Conservation (phyloP, 2,329 filamentous ascomycete genomes). For the Colletotrichum viniferum region DNA sequence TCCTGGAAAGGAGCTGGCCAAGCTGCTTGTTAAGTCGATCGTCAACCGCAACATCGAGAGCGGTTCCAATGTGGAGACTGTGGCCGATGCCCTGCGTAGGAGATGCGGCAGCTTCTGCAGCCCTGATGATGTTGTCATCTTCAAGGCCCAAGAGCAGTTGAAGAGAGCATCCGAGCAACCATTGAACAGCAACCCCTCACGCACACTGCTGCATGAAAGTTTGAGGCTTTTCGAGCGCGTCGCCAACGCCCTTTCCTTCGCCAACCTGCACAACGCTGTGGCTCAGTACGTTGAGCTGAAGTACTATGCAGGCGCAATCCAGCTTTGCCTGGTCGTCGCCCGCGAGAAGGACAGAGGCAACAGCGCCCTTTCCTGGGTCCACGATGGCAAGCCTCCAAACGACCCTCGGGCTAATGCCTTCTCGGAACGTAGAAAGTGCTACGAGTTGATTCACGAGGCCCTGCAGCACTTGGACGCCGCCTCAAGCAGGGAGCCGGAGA, state of each 20-base stretch:
- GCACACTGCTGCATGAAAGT: constrained; percentile 86
- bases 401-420: constrained; percentile 75
- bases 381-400: constrained; percentile 75
- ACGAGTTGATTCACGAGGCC: constrained; percentile 85
- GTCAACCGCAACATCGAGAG: constrained; percentile 98
- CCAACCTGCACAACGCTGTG: constrained; percentile 80
- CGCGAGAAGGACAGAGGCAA: constrained; percentile 87
- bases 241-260: constrained; percentile 78
- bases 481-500: constrained; percentile 70
- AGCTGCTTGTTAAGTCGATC: constrained; percentile 94
- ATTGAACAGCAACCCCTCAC: constrained; percentile 74
- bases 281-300: constrained; percentile 79
- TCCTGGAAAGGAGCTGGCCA: constrained; percentile 86
- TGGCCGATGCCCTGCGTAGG: constrained; percentile 90
- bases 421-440: constrained; percentile 76
- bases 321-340: constrained; percentile 83
- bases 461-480: constrained; percentile 78
- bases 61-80: constrained; percentile 95
- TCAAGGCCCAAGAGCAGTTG: constrained; percentile 95
- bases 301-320: constrained; percentile 94
- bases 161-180: constrained; percentile 85
- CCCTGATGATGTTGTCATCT: constrained; percentile 94
- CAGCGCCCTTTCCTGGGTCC: constrained; percentile 82
- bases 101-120: constrained; percentile 98
- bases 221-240: constrained; percentile 88